phyloP scores from a whole-genome alignment of 768 basidiomycete genomes.

The Lentinula guzmanii region DNA sequence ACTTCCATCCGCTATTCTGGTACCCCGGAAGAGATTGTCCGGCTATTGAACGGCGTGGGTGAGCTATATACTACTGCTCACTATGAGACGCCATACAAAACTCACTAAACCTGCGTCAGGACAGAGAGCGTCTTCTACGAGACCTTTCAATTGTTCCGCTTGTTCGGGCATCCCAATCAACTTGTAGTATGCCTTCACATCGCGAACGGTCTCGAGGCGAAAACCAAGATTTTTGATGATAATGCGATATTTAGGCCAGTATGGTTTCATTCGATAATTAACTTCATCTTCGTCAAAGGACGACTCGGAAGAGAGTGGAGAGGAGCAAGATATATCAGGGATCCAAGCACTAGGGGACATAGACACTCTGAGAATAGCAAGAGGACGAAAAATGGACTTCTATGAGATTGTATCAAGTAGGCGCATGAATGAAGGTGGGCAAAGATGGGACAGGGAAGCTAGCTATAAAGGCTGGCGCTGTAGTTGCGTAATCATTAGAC shows the following conservation, averaged over 20 bases:
- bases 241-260: slow-evolving; percentile 52
- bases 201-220: slow-evolving; percentile 61
- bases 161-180: not conserved
- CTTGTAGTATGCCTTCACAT: slow-evolving; percentile 56
- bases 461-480: slow-evolving; percentile 11
- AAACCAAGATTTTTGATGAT: slow-evolving; percentile 47
- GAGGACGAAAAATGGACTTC: not conserved
- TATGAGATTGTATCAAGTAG: not conserved
- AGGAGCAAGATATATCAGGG: slow-evolving; percentile 19
- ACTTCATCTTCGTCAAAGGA: slow-evolving; percentile 54
- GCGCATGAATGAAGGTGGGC: not conserved
- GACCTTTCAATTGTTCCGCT: slow-evolving; percentile 16
- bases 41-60: slow-evolving; percentile 34
- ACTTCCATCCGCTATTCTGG: slow-evolving; percentile 39
- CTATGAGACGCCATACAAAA: slow-evolving; percentile 9
- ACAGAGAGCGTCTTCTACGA: slow-evolving; percentile 56
- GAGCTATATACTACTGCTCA: slow-evolving; percentile 3
- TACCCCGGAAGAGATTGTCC: slow-evolving; percentile 69
- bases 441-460: slow-evolving; percentile 7
- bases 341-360: slow-evolving; percentile 14
- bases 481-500: slow-evolving; percentile 5
- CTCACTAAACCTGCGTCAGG: slow-evolving; percentile 68
- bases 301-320: slow-evolving; percentile 41
- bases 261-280: slow-evolving; percentile 54
- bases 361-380: slow-evolving; percentile 3